Evolutionary conservation across 371 early-diverging fungal species (phyloP), one percentile per base, ranked within the genome.

Genomic region (Lichtheimia ornata): DNA sequence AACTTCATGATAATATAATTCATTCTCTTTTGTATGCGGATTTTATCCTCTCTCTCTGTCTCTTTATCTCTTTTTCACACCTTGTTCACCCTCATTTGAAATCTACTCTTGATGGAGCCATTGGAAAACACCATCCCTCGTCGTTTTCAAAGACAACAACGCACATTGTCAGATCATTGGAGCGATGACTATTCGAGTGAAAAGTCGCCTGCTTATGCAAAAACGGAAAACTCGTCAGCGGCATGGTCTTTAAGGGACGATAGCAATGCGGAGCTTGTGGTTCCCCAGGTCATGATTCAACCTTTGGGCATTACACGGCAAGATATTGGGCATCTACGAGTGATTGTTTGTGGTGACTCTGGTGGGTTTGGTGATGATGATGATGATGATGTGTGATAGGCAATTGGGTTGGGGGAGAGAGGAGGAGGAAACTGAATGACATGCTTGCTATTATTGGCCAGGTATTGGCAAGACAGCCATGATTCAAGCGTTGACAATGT

Each of bases 271-370:
- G 62, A 62, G 14, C 50, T 62, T 11, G 44, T 62, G 11, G 62
- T 62, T 20, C 62, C 62, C 30, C 52, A 50, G 28, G 53, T 61
- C n/a, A 62, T 42, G n/a, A 13, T 62, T 14, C 28, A 56, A 18
- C 2, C 47, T 18, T 45, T 14, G n/a, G 28, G 43, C 15, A 58
- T 24, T 24, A 28, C 28, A n/a, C 60, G 35, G 42, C 15, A 47
- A 15, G 57, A 53, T 27, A 70, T 76, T 25, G 81, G 81, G 35
- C 71, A 71, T 53, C 65, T 85, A 27, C 71, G 78, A 35, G 69
- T 86, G 22, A 76, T 84, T 25, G 77, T 86, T 1, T 82, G 82
- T 56, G 86, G 86, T 41, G 86, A 86, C 65, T 82, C 83, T 53
- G 84, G 85, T 69, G 74, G 18, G 27, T 22, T 22, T 22, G 22